Evolutionary conservation across 345 rosid genomes (phyloP).

Genomic region (Acer negundo): DNA sequence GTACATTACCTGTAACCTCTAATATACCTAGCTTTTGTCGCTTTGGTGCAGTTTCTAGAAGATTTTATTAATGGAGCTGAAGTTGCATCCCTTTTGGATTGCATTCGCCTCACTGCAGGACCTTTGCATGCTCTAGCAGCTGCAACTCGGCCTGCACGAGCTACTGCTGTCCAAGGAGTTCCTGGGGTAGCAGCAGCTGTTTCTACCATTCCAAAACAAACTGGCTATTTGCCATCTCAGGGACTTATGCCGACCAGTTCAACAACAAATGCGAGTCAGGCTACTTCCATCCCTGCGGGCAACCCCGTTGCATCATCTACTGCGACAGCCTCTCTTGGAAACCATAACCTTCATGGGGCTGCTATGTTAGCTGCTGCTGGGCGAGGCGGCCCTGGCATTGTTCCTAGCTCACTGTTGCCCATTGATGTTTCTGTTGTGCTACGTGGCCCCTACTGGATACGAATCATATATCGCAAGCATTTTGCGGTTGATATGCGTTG

Average conservation of each 20-base stretch:
- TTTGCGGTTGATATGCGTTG: conserved; percentile 99
- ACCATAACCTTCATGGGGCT: conserved; percentile 62
- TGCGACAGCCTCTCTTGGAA: conserved; percentile 57
- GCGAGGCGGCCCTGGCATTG: conserved; percentile 96
- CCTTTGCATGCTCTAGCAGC: conserved; percentile 95
- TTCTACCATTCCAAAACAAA: conserved; percentile 63
- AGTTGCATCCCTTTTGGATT: conserved; percentile 94
- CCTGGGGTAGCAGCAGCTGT: conserved; percentile 53
- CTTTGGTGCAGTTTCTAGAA: conserved; percentile 68
- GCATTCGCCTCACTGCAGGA: conserved; percentile 96
- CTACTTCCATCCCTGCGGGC: conserved; percentile 45
- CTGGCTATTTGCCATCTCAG: conserved; percentile 59
- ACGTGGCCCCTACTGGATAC: conserved; percentile 98
- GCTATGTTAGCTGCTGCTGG: conserved; percentile 84
- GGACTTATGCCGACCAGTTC: conserved; percentile 51
- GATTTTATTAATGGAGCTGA: conserved; percentile 96
- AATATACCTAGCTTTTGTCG: neutral
- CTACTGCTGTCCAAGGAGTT: conserved; percentile 66
- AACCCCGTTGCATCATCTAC: conserved; percentile 52
- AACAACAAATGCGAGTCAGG: conserved; percentile 51
- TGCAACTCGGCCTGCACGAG: conserved; percentile 98
- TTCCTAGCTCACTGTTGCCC: conserved; percentile 94
- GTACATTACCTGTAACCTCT: conserved; percentile 1
- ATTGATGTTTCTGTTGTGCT: conserved; percentile 98
- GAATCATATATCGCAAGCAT: conserved; percentile 89